Conservation (phyloP, 2,329 filamentous ascomycete species). For the Trichoderma sp. region DNA sequence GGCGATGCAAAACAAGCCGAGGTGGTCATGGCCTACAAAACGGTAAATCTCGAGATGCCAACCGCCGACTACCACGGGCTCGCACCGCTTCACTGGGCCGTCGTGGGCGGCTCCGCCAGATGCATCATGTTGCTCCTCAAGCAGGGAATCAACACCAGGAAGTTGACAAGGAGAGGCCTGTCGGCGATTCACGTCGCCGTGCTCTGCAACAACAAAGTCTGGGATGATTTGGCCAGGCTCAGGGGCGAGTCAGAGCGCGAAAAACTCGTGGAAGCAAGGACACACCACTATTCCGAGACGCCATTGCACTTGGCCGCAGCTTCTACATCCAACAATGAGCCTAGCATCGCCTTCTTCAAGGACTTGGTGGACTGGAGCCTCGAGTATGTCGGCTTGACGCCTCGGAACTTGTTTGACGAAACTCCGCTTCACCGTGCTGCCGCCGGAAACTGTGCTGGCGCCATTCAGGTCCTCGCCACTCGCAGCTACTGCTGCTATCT, state of each 20-base stretch:
- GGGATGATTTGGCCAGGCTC: neutral
- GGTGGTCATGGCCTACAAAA: neutral
- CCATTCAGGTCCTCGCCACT: neutral
- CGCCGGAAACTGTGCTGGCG: neutral
- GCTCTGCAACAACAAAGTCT: conserved; percentile 12
- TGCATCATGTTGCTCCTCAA: neutral
- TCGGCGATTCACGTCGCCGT: neutral
- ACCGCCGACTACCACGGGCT: conserved; percentile 3
- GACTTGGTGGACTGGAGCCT: neutral
- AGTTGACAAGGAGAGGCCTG: neutral
- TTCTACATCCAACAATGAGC: neutral
- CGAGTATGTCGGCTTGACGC: neutral
- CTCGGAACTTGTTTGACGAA: conserved; percentile 13
- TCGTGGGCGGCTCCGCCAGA: neutral
- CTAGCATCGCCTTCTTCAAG: neutral
- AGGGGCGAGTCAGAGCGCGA: neutral
- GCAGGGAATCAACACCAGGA: neutral
- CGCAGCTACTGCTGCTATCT: neutral
- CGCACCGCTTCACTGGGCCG: conserved; percentile 14
- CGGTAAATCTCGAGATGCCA: neutral
- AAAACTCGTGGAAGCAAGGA: neutral
- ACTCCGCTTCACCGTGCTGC: conserved; percentile 17
- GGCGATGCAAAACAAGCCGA: neutral
- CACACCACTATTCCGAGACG: neutral
- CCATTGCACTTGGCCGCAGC: conserved; percentile 13